These are phyloP conservation scores for Corinectria fuckeliana DNA, from an alignment of 2,329 filamentous ascomycete genomes.

Conservation along the genomic window DNA sequence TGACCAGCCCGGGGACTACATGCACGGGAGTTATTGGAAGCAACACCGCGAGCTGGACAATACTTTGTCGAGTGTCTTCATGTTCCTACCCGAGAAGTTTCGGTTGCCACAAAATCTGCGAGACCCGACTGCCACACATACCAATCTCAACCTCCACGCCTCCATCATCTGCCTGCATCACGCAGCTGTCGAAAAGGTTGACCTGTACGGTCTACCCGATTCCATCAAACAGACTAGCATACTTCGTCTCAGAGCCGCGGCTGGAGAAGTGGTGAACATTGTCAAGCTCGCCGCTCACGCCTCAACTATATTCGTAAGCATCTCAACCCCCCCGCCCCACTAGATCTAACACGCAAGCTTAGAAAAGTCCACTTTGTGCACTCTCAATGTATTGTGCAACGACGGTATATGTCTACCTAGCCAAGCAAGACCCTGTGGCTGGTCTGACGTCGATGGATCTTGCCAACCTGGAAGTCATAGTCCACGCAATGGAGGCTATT, in stretches of 20 bases:
- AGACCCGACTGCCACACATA: constrained; percentile 77
- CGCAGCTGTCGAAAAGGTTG: constrained; percentile 83
- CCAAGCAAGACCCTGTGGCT: constrained; percentile 70
- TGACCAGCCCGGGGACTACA: constrained; percentile 76
- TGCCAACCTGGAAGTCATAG: constrained; percentile 72
- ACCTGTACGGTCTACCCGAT: constrained; percentile 70
- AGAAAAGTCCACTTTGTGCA: constrained; percentile 54
- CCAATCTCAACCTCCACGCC: constrained; percentile 89
- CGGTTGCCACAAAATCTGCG: constrained; percentile 72
- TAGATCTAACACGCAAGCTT: background rate
- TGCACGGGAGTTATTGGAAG: constrained; percentile 81
- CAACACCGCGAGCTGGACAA: constrained; percentile 85
- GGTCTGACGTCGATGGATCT: constrained; percentile 56
- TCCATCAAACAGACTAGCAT: constrained; percentile 74
- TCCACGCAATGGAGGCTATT: constrained; percentile 79
- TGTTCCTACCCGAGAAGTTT: constrained; percentile 78
- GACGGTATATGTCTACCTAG: constrained; percentile 81
- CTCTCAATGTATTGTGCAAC: constrained; percentile 87
- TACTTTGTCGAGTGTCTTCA: constrained; percentile 75
- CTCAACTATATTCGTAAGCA: constrained; percentile 69
- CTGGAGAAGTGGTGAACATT: constrained; percentile 83
- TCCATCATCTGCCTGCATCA: constrained; percentile 89
- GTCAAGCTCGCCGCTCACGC: constrained; percentile 79
- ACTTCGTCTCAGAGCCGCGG: constrained; percentile 76
- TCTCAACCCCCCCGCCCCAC: background rate